A percentile compares a stretch with the other conserved stretches of the same genome.
Evolutionary conservation across 495 filamentous ascomycete genomes (phyloP).

Genomic region (Trypethelium eluteriae): DNA sequence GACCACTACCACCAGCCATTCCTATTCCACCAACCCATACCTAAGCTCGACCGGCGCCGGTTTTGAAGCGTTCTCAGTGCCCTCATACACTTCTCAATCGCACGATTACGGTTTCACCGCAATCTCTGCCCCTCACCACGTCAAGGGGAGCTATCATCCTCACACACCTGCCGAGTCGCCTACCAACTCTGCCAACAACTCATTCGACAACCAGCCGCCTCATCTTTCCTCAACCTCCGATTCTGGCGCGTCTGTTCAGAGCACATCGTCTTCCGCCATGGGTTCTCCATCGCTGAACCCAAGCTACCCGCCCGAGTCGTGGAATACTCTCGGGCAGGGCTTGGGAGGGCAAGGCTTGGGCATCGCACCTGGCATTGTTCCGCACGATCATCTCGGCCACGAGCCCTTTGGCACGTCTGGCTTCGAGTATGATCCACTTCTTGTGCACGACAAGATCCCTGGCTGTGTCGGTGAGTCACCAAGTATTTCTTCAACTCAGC

Average conservation of each 20-base stretch:
- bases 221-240: slow-evolving; percentile 57
- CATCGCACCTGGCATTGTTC: slow-evolving; percentile 59
- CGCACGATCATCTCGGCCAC: slow-evolving; percentile 49
- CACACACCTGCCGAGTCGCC: slow-evolving; percentile 30
- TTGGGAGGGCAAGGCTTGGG: slow-evolving; percentile 57
- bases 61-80: slow-evolving; percentile 17
- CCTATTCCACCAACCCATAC: slow-evolving; percentile 17
- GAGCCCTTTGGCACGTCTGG: slow-evolving; percentile 37
- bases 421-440: slow-evolving; percentile 48
- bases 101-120: background rate
- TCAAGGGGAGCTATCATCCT: slow-evolving; percentile 18
- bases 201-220: slow-evolving; percentile 38
- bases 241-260: slow-evolving; percentile 61
- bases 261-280: slow-evolving; percentile 69
- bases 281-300: slow-evolving; percentile 66
- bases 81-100: slow-evolving; percentile 11
- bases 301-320: slow-evolving; percentile 52
- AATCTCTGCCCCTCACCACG: background rate
- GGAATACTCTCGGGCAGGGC: slow-evolving; percentile 47
- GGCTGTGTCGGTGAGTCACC: slow-evolving; percentile 77
- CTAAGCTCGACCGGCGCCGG: slow-evolving; percentile 16
- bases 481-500: slow-evolving; percentile 34
- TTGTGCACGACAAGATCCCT: slow-evolving; percentile 52
- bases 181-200: slow-evolving; percentile 28
- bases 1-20: slow-evolving; percentile 15